Conservation (phyloP, 345 rosid species). For the Durio zibethinus region DNA sequence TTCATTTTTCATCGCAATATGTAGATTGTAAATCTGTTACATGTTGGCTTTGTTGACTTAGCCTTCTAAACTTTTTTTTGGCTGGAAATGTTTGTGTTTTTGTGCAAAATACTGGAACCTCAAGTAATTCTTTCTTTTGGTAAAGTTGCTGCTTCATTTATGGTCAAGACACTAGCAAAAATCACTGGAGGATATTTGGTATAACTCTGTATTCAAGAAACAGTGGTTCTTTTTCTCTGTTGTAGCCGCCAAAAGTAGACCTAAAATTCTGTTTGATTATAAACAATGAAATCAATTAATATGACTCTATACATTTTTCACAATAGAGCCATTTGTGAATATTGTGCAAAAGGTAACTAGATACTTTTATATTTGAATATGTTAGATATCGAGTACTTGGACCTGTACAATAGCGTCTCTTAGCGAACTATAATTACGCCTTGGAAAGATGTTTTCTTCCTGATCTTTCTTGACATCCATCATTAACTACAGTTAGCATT, state of each 20-base stretch:
- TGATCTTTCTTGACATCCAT: neutral
- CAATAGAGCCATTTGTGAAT: neutral
- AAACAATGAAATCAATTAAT: neutral
- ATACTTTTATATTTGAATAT: neutral
- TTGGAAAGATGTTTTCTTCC: neutral
- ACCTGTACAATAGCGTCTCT: neutral
- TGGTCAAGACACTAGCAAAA: neutral
- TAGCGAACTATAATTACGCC: neutral
- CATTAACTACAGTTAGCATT: neutral
- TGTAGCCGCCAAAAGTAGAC: neutral
- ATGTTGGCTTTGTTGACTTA: neutral
- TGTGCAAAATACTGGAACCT: conserved; percentile 1
- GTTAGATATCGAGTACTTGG: neutral
- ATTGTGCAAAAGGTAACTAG: neutral
- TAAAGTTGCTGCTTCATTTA: neutral
- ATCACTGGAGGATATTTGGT: neutral
- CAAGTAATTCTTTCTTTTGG: neutral
- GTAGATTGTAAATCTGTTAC: neutral
- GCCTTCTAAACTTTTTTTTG: neutral
- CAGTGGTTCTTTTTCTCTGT: neutral
- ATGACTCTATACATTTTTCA: neutral
- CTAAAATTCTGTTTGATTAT: neutral
- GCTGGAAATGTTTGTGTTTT: neutral
- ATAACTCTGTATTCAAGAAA: neutral
- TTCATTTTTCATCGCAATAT: neutral